A percentile compares a stretch with the other conserved stretches of the same genome.
Conservation (phyloP, 306 rosid genomes). For the Glycyrrhiza uralensis region DNA sequence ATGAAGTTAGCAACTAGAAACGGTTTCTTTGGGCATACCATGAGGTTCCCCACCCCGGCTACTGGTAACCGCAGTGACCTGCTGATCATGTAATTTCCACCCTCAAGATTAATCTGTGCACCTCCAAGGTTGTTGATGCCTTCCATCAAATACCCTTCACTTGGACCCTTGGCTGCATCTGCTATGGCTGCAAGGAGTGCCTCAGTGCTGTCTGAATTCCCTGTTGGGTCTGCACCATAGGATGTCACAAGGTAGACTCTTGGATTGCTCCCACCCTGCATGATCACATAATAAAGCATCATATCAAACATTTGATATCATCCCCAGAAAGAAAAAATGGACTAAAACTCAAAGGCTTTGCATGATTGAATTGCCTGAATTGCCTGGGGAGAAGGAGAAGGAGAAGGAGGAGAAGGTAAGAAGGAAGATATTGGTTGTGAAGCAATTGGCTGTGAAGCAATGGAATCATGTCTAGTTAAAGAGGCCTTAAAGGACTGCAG, state of each 20-base stretch:
- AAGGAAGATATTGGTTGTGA: conserved; percentile 32
- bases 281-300: conserved; percentile 6
- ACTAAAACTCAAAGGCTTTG: background rate
- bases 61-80: conserved; percentile 54
- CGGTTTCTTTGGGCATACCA: conserved; percentile 48
- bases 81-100: conserved; percentile 70
- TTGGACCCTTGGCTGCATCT: conserved; percentile 46
- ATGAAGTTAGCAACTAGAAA: conserved; percentile 12
- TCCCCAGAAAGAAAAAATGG: background rate
- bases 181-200: conserved; percentile 61
- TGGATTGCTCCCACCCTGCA: conserved; percentile 45
- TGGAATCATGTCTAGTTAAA: conserved; percentile 34
- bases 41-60: conserved; percentile 60
- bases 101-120: conserved; percentile 62
- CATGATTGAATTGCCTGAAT: conserved; percentile 28
- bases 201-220: conserved; percentile 66
- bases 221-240: conserved; percentile 89
- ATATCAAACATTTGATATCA: conserved; percentile 24
- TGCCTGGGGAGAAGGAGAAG: conserved; percentile 27
- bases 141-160: conserved; percentile 47
- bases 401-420: conserved; percentile 24
- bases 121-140: conserved; percentile 81
- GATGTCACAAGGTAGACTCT: conserved; percentile 57
- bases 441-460: no score
- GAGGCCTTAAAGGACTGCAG: conserved; percentile 45